Evolutionary conservation across 495 filamentous ascomycete genomes (phyloP).

Genomic region (Durotheca rogersii): DNA sequence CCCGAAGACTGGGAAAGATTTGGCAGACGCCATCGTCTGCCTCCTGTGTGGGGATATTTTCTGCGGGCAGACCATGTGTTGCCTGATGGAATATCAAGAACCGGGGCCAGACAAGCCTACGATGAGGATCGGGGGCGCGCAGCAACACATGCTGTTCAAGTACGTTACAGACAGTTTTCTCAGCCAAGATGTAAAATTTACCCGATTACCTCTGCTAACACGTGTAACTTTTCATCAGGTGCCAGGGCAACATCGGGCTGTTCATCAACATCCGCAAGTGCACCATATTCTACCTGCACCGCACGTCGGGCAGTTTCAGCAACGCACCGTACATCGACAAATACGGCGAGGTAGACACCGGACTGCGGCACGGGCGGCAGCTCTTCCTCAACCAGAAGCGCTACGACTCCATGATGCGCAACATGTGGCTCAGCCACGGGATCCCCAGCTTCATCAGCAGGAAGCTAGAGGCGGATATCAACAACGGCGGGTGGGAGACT

Average conservation of each 20-base stretch:
- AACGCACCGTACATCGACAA: constrained; percentile 91
- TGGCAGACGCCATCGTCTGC: constrained; percentile 86
- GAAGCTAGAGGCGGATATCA: constrained; percentile 90
- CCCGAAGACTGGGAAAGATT: constrained; percentile 84
- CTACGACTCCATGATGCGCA: constrained; percentile 83
- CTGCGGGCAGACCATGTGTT: constrained; percentile 92
- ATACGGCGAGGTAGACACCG: constrained; percentile 89
- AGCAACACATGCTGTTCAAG: constrained; percentile 79
- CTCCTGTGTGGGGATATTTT: constrained; percentile 95
- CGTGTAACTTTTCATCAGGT: constrained; percentile 51
- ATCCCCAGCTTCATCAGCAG: constrained; percentile 86
- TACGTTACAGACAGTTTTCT: too few species aligned
- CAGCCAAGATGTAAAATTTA: too few species aligned
- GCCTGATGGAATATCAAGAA: constrained; percentile 61
- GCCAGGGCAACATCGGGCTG: constrained; percentile 81
- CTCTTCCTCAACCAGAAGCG: constrained; percentile 89
- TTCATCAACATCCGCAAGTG: constrained; percentile 98
- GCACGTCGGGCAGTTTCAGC: constrained; percentile 77
- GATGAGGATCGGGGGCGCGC: constrained; percentile 72
- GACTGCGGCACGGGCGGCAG: constrained; percentile 77
- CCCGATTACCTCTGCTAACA: constrained; percentile 26
- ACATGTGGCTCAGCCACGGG: constrained; percentile 82
- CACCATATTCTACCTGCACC: constrained; percentile 80
- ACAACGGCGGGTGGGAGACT: constrained; percentile 97
- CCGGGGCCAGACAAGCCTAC: constrained; percentile 33